Evolutionary conservation across 2,329 filamentous ascomycete species (phyloP).

Genomic region (Aspergillus fischeri): DNA sequence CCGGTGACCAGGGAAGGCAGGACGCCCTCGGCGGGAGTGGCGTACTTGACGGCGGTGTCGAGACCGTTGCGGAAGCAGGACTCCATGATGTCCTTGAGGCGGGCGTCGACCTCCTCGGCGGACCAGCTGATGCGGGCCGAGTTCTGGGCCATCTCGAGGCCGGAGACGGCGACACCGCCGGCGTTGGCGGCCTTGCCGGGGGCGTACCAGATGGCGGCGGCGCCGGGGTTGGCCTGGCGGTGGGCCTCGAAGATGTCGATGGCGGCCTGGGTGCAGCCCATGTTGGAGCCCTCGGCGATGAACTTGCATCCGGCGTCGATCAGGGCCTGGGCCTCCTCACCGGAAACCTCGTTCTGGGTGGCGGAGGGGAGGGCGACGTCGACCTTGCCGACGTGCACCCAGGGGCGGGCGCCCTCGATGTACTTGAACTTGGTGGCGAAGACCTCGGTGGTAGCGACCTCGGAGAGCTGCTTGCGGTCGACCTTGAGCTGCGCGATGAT

Average conservation of each 20-base stretch:
- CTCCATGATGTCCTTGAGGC: slow-evolving; percentile 94
- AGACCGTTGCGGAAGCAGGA: slow-evolving; percentile 86
- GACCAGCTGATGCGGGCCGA: slow-evolving; percentile 82
- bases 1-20: slow-evolving; percentile 87
- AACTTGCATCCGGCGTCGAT: slow-evolving; percentile 73
- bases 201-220: slow-evolving; percentile 82
- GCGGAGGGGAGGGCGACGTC: slow-evolving; percentile 90
- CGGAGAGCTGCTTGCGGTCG: slow-evolving; percentile 74
- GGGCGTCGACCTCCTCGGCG: slow-evolving; percentile 80
- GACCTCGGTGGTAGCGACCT: slow-evolving; percentile 56
- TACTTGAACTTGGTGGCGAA: slow-evolving; percentile 72
- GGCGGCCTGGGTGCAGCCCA: slow-evolving; percentile 95
- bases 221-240: slow-evolving; percentile 59
- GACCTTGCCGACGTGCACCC: slow-evolving; percentile 83
- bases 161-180: slow-evolving; percentile 94
- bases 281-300: slow-evolving; percentile 96
- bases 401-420: slow-evolving; percentile 81
- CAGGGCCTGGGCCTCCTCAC: slow-evolving; percentile 81
- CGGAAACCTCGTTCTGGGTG: slow-evolving; percentile 95
- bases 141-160: slow-evolving; percentile 99
- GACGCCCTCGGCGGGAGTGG: slow-evolving; percentile 71
- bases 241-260: slow-evolving; percentile 90
- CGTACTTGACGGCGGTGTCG: slow-evolving; percentile 84
- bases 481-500: slow-evolving; percentile 83
- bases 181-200: slow-evolving; percentile 97